These are phyloP conservation scores for Plasmodium inui DNA, from an alignment of 169 alveolate species.

Conservation along the genomic window DNA sequence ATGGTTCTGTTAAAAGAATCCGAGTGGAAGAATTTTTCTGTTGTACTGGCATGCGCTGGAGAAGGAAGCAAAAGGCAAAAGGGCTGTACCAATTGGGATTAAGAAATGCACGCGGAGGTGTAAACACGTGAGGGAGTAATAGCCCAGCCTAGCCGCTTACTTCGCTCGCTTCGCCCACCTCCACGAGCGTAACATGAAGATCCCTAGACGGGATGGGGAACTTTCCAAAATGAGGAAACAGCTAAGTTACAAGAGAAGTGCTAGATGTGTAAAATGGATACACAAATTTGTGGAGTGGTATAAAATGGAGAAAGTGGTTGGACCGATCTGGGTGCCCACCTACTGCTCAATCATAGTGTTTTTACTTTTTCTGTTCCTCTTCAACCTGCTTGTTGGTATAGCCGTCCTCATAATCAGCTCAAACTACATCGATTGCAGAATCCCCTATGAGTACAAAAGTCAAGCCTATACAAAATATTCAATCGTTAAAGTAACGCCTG, in stretches of 20 bases:
- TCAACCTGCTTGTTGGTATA: constrained; percentile 31
- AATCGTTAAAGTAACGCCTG: constrained; percentile 55
- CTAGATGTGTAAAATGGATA: constrained; percentile 8
- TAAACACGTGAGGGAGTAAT: neutral
- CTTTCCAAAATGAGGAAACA: neutral
- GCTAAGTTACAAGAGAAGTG: constrained; percentile 37
- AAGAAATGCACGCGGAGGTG: neutral
- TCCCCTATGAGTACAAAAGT: constrained; percentile 62
- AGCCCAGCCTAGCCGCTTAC: neutral
- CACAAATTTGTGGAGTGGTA: constrained; percentile 66
- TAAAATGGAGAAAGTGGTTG: constrained; percentile 53
- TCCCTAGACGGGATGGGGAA: neutral
- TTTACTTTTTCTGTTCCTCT: constrained; percentile 36
- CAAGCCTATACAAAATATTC: constrained; percentile 66
- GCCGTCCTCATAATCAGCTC: constrained; percentile 22
- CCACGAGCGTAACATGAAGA: neutral
- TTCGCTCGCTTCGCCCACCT: neutral
- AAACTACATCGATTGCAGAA: constrained; percentile 58
- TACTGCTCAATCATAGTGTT: constrained; percentile 31
- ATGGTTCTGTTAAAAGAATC: neutral
- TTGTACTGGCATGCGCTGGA: neutral
- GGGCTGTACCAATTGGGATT: neutral
- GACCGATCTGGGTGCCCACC: constrained; percentile 45
- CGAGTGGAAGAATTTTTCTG: neutral
- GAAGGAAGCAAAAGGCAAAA: neutral